Evolutionary conservation across 306 rosid species (phyloP), one percentile per base, ranked within the genome.

Genomic region (Inga oerstediana): DNA sequence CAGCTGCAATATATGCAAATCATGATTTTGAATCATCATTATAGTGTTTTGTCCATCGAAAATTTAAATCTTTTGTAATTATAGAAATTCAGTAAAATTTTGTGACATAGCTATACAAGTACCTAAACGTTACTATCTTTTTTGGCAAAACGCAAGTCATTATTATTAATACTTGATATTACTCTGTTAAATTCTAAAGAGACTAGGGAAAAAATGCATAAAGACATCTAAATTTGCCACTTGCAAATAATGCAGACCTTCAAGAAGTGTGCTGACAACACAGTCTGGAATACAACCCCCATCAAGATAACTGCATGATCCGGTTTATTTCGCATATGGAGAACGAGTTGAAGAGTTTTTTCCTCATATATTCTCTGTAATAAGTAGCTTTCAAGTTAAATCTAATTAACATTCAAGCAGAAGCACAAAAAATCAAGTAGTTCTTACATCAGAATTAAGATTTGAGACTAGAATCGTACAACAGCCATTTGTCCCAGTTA

Each of bases 231-330:
- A 49, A 62, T 39, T 48, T 37, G 37, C 79, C 16, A 77, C 51
- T 67, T 79, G 68, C 49, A 51, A 24, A 70, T 9, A 80, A 81
- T 84, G 77, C 92, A 81, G 72, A 95, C 99, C 99, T 95, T 95
- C 81, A 95, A 82, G 81, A 93, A 96, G 86, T 96, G 94, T 9
- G 93, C 99, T 11, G 98, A 98, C 84, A 93, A 77, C 88, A 93
- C 98, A 70, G 98, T 93, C 83, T 92, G 99, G 80, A 96, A 96
- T 75, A 98, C 99, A 87, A 93, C 99, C 44, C 98, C 98, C 99
- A 93, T 96, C 86, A 93, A 96, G 73, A 96, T 86, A 69, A 96
- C 98, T 34, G 98, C 99, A 76, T 96, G 98, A 87, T 96, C 99
- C 11, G 99, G 96, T 84, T 96, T 96, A 83, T 96, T 96, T 37